phyloP scores from a whole-genome alignment of 2,329 filamentous ascomycete genomes.

The Stachybotrys elegans region DNA sequence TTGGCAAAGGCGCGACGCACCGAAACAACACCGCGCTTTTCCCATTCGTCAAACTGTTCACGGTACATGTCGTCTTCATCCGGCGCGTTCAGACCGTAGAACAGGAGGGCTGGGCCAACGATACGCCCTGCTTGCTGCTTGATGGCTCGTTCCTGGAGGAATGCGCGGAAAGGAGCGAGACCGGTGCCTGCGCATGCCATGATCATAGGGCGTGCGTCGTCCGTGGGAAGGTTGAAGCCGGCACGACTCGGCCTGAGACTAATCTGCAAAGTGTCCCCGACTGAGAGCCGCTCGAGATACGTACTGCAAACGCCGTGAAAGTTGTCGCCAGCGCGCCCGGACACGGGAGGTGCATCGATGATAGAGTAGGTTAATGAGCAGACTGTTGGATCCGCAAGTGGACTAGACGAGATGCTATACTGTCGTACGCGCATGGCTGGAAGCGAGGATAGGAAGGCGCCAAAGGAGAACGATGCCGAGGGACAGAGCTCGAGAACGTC shows the following conservation, averaged over 20 bases:
- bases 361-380: too few species aligned
- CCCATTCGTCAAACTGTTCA: constrained; percentile 40
- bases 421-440: too few species aligned
- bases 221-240: constrained; percentile 40
- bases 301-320: constrained; percentile 34
- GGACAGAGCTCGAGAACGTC: too few species aligned
- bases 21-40: constrained; percentile 41
- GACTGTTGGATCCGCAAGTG: too few species aligned
- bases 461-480: too few species aligned
- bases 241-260: constrained; percentile 34
- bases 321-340: constrained; percentile 31
- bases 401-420: too few species aligned
- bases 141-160: constrained; percentile 51
- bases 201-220: constrained; percentile 38
- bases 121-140: constrained; percentile 43
- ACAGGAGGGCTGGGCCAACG: constrained; percentile 51
- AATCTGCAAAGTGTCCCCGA: constrained; percentile 59
- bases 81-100: constrained; percentile 40
- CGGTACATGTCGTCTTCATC: constrained; percentile 40
- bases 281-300: constrained; percentile 45
- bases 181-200: constrained; percentile 46
- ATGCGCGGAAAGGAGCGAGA: constrained; percentile 54
- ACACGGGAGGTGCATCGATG: too few species aligned
- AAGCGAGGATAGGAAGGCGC: too few species aligned
- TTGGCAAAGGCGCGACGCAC: too few species aligned